These are phyloP conservation scores for Parastagonospora avenae DNA, from an alignment of 2,329 filamentous ascomycete species.

Conservation along the genomic window DNA sequence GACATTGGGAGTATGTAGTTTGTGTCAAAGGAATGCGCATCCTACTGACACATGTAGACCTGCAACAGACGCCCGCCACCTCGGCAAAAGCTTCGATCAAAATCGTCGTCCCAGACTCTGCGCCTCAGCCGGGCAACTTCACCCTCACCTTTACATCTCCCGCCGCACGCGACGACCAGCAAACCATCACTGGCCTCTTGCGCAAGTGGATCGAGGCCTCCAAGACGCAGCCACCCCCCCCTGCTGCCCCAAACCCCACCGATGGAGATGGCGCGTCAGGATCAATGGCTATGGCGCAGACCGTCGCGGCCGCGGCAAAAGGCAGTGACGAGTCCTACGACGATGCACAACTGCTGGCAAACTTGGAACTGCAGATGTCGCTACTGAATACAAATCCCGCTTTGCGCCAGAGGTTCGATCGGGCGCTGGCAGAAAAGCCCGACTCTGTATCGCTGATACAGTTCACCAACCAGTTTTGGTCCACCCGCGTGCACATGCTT, in stretches of 20 bases:
- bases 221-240: conserved; percentile 57
- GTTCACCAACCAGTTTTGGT: conserved; percentile 95
- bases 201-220: conserved; percentile 75
- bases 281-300: conserved; percentile 78
- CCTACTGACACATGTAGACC: conserved; percentile 60
- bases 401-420: conserved; percentile 84
- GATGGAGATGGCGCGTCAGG: conserved; percentile 55
- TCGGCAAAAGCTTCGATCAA: conserved; percentile 91
- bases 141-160: conserved; percentile 88
- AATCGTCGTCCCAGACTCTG: conserved; percentile 75
- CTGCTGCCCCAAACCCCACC: conserved; percentile 36
- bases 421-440: conserved; percentile 81
- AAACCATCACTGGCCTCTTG: conserved; percentile 80
- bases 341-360: conserved; percentile 74
- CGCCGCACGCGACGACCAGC: conserved; percentile 81
- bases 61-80: conserved; percentile 92
- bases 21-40: conserved; percentile 3
- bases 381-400: conserved; percentile 79
- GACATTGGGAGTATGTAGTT: conserved; percentile 78
- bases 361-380: conserved; percentile 84
- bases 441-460: conserved; percentile 78
- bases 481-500: conserved; percentile 80
- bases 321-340: conserved; percentile 73
- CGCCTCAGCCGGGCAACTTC: conserved; percentile 69
- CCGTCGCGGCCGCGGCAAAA: conserved; percentile 55